A percentile compares a stretch with the other conserved stretches of the same genome.
These are phyloP conservation scores for Phalaenopsis equestris DNA, from an alignment of 106 monocot genomes.

Conservation along the genomic window DNA sequence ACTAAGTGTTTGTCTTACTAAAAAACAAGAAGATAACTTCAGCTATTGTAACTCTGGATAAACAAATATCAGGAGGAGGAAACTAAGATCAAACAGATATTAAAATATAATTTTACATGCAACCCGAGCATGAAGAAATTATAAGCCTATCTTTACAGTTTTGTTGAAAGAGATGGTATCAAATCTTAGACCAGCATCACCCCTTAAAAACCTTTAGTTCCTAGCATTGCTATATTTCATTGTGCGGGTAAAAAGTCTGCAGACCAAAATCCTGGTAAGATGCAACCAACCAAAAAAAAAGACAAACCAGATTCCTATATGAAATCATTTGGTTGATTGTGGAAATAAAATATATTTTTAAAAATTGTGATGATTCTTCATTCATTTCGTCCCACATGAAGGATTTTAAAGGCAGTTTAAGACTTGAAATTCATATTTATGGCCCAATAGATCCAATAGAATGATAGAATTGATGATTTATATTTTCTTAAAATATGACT, in stretches of 20 bases:
- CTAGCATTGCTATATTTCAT: neutral
- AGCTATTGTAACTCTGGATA: neutral
- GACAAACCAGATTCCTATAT: neutral
- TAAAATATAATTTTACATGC: neutral
- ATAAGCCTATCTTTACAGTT: neutral
- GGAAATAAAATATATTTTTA: neutral
- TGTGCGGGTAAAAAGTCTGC: neutral
- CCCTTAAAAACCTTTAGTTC: neutral
- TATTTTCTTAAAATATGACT: neutral
- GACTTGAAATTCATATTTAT: neutral
- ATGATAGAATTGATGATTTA: neutral
- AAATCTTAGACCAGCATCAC: neutral
- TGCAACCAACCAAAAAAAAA: neutral
- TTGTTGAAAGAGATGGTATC: neutral
- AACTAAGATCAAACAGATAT: neutral
- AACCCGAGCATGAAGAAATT: neutral
- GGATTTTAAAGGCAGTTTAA: neutral
- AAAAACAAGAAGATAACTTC: neutral
- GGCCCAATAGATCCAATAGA: neutral
- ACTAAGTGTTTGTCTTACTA: neutral
- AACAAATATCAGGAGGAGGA: neutral
- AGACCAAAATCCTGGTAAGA: neutral
- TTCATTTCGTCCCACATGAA: neutral
- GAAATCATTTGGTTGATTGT: neutral
- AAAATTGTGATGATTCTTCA: neutral